phyloP scores from a whole-genome alignment of 2,329 filamentous ascomycete species.

The Diaporthe capsici region DNA sequence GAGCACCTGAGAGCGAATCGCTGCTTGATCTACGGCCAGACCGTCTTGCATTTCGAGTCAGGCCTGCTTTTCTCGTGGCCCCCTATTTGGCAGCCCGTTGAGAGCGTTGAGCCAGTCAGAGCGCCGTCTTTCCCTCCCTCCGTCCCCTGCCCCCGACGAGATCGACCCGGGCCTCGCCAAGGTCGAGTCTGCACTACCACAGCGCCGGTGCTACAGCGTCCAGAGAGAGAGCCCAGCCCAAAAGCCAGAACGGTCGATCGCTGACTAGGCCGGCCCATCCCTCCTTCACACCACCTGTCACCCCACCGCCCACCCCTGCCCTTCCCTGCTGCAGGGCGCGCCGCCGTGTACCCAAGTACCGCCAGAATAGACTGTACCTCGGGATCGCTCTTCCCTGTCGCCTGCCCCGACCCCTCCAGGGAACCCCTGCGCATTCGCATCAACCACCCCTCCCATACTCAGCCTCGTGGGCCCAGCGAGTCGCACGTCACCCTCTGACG shows the following conservation, averaged over 20 bases:
- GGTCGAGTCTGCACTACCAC: conserved; percentile 36
- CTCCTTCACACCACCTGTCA: conserved; percentile 35
- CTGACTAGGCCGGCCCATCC: conserved; percentile 37
- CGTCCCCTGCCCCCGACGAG: conserved; percentile 31
- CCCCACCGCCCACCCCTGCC: conserved; percentile 9
- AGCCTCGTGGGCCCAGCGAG: conserved; percentile 41
- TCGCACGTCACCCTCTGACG: conserved; percentile 42
- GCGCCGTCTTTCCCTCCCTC: conserved; percentile 4
- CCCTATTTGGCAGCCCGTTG: conserved; percentile 33
- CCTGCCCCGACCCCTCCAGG: conserved; percentile 18
- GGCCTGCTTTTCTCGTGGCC: conserved; percentile 42
- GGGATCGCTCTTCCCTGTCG: conserved; percentile 32
- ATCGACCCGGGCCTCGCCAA: conserved; percentile 42
- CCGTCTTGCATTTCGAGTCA: conserved; percentile 39
- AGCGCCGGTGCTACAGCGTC: conserved; percentile 22
- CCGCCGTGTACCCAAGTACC: neutral
- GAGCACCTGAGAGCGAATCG: conserved; percentile 38
- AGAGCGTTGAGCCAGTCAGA: conserved; percentile 41
- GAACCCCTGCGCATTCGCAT: conserved; percentile 30
- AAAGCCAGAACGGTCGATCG: conserved; percentile 41
- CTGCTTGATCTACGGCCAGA: conserved; percentile 34
- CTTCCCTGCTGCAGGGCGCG: conserved; percentile 21
- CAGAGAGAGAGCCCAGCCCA: conserved; percentile 13
- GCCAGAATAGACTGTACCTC: conserved; percentile 1
- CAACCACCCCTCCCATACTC: conserved; percentile 38